These are phyloP conservation scores for Daldinia sp. DNA, from an alignment of 2,329 filamentous ascomycete genomes.

Conservation along the genomic window DNA sequence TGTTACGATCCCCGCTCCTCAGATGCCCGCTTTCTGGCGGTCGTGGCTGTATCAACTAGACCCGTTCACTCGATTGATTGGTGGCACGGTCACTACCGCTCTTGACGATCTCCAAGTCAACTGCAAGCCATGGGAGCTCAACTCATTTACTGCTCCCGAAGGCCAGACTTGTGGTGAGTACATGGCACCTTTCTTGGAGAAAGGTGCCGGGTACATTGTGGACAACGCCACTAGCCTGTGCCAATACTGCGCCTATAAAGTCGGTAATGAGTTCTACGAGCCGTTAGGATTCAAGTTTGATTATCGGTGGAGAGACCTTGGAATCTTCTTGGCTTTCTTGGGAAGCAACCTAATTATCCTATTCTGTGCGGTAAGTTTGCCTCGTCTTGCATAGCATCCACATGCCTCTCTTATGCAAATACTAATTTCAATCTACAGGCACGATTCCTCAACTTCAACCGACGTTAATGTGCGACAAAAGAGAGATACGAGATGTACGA, in stretches of 20 bases:
- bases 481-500: not conserved
- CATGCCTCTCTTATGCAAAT: not conserved
- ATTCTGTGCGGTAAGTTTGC: conserved; percentile 59
- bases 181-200: conserved; percentile 74
- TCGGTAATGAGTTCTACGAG: conserved; percentile 82
- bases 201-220: conserved; percentile 77
- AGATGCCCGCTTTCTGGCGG: conserved; percentile 82
- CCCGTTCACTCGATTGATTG: conserved; percentile 82
- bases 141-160: conserved; percentile 70
- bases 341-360: conserved; percentile 76
- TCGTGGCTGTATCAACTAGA: conserved; percentile 84
- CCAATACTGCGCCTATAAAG: conserved; percentile 81
- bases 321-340: conserved; percentile 79
- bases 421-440: conserved; percentile 48
- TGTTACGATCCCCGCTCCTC: conserved; percentile 79
- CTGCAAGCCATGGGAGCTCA: conserved; percentile 70
- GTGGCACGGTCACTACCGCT: conserved; percentile 81
- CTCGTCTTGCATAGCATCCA: not conserved
- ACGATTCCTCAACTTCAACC: conserved; percentile 63
- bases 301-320: conserved; percentile 81
- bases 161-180: conserved; percentile 77
- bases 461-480: conserved; percentile 48
- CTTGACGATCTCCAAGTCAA: conserved; percentile 70
- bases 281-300: conserved; percentile 71
- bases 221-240: conserved; percentile 72